These are phyloP conservation scores for Puya raimondii DNA, from an alignment of 176 grass and related monocot genomes.

Conservation along the genomic window DNA sequence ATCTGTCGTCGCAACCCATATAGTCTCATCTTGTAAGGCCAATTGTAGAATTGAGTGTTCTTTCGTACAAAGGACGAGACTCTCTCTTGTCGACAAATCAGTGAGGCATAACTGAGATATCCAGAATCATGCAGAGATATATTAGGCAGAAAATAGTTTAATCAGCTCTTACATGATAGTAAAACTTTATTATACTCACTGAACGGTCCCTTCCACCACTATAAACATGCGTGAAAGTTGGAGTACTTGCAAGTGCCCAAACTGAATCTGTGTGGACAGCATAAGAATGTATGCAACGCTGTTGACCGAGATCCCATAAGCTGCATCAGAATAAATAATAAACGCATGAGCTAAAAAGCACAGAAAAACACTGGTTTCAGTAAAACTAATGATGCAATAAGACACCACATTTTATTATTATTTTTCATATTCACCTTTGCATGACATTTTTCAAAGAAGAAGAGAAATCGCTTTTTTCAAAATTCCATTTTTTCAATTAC, in stretches of 20 bases:
- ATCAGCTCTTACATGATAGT: not conserved
- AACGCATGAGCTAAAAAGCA: not conserved
- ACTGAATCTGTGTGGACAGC: slow-evolving; percentile 95
- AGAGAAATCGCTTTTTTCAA: not conserved
- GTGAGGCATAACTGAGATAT: slow-evolving; percentile 75
- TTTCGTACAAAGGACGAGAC: slow-evolving; percentile 77
- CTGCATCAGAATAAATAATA: slow-evolving; percentile 37
- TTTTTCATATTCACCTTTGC: not conserved
- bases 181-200: slow-evolving; percentile 39
- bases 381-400: no score
- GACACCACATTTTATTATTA: no score
- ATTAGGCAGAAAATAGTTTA: not conserved
- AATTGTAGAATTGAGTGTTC: slow-evolving; percentile 72
- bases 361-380: no score
- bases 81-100: slow-evolving; percentile 79
- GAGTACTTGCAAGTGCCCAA: slow-evolving; percentile 78
- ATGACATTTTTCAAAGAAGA: not conserved
- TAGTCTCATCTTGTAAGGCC: slow-evolving; percentile 86
- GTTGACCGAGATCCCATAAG: slow-evolving; percentile 97
- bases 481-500: not conserved
- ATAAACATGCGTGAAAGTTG: slow-evolving; percentile 90
- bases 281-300: slow-evolving; percentile 95
- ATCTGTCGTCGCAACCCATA: slow-evolving; percentile 85
- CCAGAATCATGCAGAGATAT: slow-evolving; percentile 12
- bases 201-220: slow-evolving; percentile 97